Base-by-base conservation (phyloP, 805 yeast genomes). In the Candida insectorum region DNA sequence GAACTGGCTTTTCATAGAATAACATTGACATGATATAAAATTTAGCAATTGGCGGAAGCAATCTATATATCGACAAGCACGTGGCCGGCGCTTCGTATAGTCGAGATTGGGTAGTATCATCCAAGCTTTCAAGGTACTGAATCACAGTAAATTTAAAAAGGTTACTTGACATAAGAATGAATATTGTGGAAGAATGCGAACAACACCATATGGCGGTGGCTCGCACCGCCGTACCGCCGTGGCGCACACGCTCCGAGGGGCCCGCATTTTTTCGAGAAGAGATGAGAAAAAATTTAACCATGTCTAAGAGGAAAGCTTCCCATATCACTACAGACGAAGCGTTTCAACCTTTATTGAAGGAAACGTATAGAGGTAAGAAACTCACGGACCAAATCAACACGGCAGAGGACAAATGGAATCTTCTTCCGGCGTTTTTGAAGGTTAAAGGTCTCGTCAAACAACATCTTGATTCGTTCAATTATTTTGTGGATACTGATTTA, bases 391-490 rank as follows among this genome's bases (percentile, higher is more conserved):
- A 85, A 44, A 82, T 93, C 53, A 78, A 78, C 47, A 87, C 96
- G 0, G 93, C 95, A 8, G 86, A 86, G 48, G 99, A 93, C 60
- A 93, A 93, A 58, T 93, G 99, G 99, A 85, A 93, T 48, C 69
- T 93, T 29, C 65, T 93, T 25, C 99, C 99, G 0, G 98, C 98
- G 0, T 93, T 93, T 54, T 66, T 93, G 43, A 87, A 88, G 53
- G 96, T 93, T 28, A 93, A 93, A 57, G 98, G 98, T 34, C 66
- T 93, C 32, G 97, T 93, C 28, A 93, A 93, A 52, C 98, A 93
- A 66, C 98, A 93, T 67, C 69, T 93, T 53, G 98, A 93, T 55
- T 93, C 98, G n/a, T 93, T 87, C 71, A 91, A 93, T 55, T 93
- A 86, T 62, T 93, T 93, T 57, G 95, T 93, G 13, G 97, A 93